phyloP scores from a whole-genome alignment of 177 flowering plant genomes.

The Vitis hybrid region DNA sequence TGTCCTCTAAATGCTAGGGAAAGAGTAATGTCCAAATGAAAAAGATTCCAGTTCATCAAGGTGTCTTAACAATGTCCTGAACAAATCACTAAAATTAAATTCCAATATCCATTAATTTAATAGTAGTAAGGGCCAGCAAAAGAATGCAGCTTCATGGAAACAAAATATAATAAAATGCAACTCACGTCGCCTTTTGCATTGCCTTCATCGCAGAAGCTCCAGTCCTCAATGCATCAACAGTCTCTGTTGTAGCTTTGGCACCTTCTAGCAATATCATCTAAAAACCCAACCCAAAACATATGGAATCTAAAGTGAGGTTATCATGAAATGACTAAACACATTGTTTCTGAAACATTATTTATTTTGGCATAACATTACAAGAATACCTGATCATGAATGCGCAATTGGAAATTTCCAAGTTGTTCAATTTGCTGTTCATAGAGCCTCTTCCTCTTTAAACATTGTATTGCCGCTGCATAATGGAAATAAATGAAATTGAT shows the following conservation, averaged over 20 bases:
- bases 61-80: too few relatives aligned
- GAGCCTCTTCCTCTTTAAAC: constrained; percentile 78
- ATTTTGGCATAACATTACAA: neutral
- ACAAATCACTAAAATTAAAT: too few relatives aligned
- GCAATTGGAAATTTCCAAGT: constrained; percentile 80
- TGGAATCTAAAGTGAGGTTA: neutral
- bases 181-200: constrained; percentile 85
- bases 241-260: constrained; percentile 24
- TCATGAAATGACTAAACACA: neutral
- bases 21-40: too few relatives aligned
- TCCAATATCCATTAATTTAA: too few relatives aligned
- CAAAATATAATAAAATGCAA: constrained; percentile 11
- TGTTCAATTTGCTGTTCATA: constrained; percentile 82
- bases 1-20: too few relatives aligned
- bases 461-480: constrained; percentile 78
- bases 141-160: neutral
- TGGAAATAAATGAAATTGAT: neutral
- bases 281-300: constrained; percentile 1
- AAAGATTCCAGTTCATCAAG: too few relatives aligned
- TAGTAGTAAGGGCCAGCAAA: too few relatives aligned
- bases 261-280: constrained; percentile 93
- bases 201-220: constrained; percentile 92
- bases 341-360: neutral
- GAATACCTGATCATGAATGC: constrained; percentile 81
- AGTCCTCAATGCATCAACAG: constrained; percentile 49